A percentile compares a stretch with the other conserved stretches of the same genome.
phyloP scores from a whole-genome alignment of 2,329 filamentous ascomycete genomes.

The Pseudogymnoascus sp. region DNA sequence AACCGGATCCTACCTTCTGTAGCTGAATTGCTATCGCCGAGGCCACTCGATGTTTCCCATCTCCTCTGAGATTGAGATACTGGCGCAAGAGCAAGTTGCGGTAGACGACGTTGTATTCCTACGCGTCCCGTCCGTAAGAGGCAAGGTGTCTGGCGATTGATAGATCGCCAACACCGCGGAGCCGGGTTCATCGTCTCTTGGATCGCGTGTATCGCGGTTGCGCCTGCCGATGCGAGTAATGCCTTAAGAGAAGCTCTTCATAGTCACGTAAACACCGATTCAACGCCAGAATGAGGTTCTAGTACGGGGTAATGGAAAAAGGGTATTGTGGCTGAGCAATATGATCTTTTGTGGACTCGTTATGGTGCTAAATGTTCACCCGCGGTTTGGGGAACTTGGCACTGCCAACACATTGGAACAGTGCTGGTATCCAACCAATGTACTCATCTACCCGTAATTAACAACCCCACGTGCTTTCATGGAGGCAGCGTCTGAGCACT shows the following conservation, averaged over 20 bases:
- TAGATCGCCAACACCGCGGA: conserved; percentile 3
- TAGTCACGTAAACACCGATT: background rate
- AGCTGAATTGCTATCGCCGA: conserved; percentile 7
- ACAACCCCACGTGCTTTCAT: background rate
- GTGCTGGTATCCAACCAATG: background rate
- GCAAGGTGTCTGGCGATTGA: conserved; percentile 4
- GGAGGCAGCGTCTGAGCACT: background rate
- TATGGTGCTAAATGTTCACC: background rate
- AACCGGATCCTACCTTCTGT: background rate
- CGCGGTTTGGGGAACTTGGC: conserved; percentile 1
- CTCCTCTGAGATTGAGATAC: background rate
- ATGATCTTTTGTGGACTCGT: conserved; percentile 1
- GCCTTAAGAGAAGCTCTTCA: conserved; percentile 4
- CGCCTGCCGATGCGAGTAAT: conserved; percentile 1
- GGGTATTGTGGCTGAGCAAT: background rate
- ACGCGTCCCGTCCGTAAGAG: background rate
- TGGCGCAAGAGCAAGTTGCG: background rate
- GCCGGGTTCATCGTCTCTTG: conserved; percentile 1
- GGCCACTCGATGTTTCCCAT: conserved; percentile 7
- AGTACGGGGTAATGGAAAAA: background rate
- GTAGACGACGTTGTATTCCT: background rate
- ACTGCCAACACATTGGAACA: background rate
- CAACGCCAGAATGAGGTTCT: background rate
- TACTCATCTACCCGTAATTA: background rate
- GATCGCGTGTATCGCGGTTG: background rate